Evolutionary conservation across 192 early-diverging fungal species (phyloP).

Genomic region (Umbelopsis vinacea): DNA sequence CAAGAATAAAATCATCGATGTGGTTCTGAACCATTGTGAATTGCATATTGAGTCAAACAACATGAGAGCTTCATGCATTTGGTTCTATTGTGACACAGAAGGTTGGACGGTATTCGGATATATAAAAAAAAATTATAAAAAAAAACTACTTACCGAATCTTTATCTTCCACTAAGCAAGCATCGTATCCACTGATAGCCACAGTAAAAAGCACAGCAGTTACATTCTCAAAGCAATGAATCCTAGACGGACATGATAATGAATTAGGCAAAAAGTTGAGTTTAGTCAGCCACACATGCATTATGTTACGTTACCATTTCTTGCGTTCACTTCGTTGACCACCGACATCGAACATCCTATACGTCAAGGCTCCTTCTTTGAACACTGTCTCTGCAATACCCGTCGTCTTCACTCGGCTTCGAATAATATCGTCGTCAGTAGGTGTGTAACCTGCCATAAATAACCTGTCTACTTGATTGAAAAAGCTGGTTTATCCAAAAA

Average conservation of each 20-base stretch:
- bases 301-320: constrained; percentile 48
- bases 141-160: constrained; percentile 48
- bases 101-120: not conserved
- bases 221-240: constrained; percentile 56
- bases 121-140: too few relatives aligned
- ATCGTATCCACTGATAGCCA: constrained; percentile 61
- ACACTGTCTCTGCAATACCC: constrained; percentile 62
- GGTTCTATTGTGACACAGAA: constrained; percentile 33
- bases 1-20: constrained; percentile 61
- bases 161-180: constrained; percentile 57
- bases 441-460: constrained; percentile 44
- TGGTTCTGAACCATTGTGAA: constrained; percentile 58
- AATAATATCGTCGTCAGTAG: constrained; percentile 59
- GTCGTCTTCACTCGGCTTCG: constrained; percentile 61
- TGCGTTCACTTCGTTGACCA: constrained; percentile 58
- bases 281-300: too few relatives aligned
- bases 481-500: constrained; percentile 38
- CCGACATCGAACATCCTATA: constrained; percentile 66
- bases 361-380: constrained; percentile 45
- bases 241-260: not conserved
- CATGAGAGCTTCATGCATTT: constrained; percentile 63
- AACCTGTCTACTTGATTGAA: constrained; percentile 55
- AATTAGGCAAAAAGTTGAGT: too few relatives aligned
- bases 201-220: constrained; percentile 57
- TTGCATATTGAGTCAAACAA: constrained; percentile 64